Evolutionary conservation across 805 yeast genomes (phyloP), one percentile per base, ranked within the genome.

Genomic region (Candida piceae): DNA sequence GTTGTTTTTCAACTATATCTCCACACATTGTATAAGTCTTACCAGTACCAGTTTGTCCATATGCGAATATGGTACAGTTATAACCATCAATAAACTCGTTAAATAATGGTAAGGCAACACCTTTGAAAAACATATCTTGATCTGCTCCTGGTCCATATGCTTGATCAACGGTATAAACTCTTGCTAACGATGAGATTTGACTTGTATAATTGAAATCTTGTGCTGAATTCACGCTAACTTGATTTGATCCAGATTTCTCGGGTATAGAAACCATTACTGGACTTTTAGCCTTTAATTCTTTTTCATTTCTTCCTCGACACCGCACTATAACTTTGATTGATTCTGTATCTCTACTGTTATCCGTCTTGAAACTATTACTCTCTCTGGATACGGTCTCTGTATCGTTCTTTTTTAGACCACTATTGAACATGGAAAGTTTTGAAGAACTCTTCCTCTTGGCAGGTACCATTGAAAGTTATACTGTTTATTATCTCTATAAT

Each of bases 11-110:
- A 7, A 48, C 39, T 20, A 34, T 50, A 10, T 68, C 70, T 7
- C 81, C 80, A 54, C 74, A 70, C 81, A 76, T 76, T 2, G 81
- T 74, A 53, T 70, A 69, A 0, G 81, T 76, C 47, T 76, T 76
- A 4, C 81, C 81, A 2, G 79, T 69, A 10, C 80, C 80, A 1
- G 81, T 76, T 50, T 75, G 81, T 16, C 81, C 81, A 52, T 76
- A 76, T 2, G 80, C 78, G 38, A 76, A 58, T 6, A 76, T 67
- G 1, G 80, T 72, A 37, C 75, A 76, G 48, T 76, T 76, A 42
- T 58, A 68, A 12, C 81, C 80, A 32, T 57, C 54, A 33, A 73
- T 42, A 39, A 75, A 74, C 38, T 74, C 78, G 12, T 62, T 51
- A 41, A 73, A 69, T 16, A 75, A 46, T 3, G 76, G 76, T 9